A percentile compares a stretch with the other conserved stretches of the same genome.
Conservation (phyloP, 1,284 basidiomycete genomes). For the Earliella scabrosa region DNA sequence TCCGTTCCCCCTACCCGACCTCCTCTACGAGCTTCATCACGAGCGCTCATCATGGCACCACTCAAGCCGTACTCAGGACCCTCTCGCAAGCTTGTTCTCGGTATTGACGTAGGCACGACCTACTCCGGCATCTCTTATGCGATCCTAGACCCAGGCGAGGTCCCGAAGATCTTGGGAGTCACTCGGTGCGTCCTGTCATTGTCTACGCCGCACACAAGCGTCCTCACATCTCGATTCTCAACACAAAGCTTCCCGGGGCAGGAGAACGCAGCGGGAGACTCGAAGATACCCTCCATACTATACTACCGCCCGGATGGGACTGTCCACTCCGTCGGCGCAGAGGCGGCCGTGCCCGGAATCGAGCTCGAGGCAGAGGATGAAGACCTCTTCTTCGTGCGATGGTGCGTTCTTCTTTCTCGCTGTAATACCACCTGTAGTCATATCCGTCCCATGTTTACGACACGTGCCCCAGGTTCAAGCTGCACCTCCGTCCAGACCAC, state of each 20-base stretch:
- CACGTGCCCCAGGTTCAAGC: slow-evolving; percentile 53
- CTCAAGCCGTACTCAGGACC: slow-evolving; percentile 11
- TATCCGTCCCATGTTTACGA: not conserved
- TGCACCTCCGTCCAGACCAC: slow-evolving; percentile 50
- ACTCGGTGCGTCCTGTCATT: slow-evolving; percentile 49
- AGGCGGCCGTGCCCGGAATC: slow-evolving; percentile 48
- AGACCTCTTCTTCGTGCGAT: slow-evolving; percentile 51
- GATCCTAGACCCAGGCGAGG: slow-evolving; percentile 47
- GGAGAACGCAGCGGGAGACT: slow-evolving; percentile 39
- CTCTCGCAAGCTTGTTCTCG: slow-evolving; percentile 47
- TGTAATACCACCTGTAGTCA: not conserved
- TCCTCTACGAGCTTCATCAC: too few species aligned
- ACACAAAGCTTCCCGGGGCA: slow-evolving; percentile 45
- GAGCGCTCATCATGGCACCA: not conserved
- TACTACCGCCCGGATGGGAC: slow-evolving; percentile 53
- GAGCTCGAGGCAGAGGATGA: slow-evolving; percentile 50
- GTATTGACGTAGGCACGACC: slow-evolving; percentile 57
- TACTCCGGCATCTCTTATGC: slow-evolving; percentile 54
- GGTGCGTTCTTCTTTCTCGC: slow-evolving; percentile 37
- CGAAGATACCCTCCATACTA: slow-evolving; percentile 60
- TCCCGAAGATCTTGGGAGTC: slow-evolving; percentile 36
- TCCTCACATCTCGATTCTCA: too few species aligned
- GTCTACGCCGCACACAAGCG: too few species aligned
- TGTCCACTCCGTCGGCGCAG: slow-evolving; percentile 56
- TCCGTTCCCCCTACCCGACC: too few species aligned